A percentile compares a stretch with the other conserved stretches of the same genome.
These are phyloP conservation scores for Cryphonectria radicalis DNA, from an alignment of 2,329 filamentous ascomycete genomes.

Conservation along the genomic window DNA sequence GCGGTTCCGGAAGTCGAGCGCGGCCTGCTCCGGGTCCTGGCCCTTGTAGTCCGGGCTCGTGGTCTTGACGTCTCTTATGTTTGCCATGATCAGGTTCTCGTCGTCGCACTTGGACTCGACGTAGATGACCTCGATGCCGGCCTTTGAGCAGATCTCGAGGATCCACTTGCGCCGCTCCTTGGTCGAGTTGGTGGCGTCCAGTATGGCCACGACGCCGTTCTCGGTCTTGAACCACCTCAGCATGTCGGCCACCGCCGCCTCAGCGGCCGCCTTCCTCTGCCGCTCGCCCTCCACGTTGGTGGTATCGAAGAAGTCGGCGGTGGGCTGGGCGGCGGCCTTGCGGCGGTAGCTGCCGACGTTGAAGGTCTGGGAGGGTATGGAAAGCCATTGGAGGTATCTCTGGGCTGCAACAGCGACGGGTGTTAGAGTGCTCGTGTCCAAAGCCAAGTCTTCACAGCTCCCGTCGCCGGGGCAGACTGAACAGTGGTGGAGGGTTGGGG, in stretches of 20 bases:
- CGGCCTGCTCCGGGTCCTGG: constrained; percentile 90
- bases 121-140: constrained; percentile 88
- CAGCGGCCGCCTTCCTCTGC: constrained; percentile 82
- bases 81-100: constrained; percentile 95
- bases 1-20: constrained; percentile 87
- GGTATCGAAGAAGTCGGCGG: constrained; percentile 93
- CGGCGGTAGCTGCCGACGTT: constrained; percentile 97
- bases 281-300: constrained; percentile 89
- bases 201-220: constrained; percentile 84
- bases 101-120: constrained; percentile 98
- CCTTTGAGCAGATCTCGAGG: constrained; percentile 72
- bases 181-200: constrained; percentile 97
- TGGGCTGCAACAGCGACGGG: constrained; percentile 61
- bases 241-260: constrained; percentile 94
- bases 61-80: constrained; percentile 96
- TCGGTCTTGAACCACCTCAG: constrained; percentile 80
- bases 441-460: constrained; percentile 16
- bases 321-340: constrained; percentile 84
- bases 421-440: constrained; percentile 31
- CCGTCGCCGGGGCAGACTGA: constrained; percentile 13
- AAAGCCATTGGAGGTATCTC: constrained; percentile 95
- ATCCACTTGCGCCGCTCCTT: constrained; percentile 91
- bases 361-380: constrained; percentile 91
- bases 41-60: constrained; percentile 93
- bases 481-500: constrained; percentile 23